A percentile compares a stretch with the other conserved stretches of the same genome.
Conservation (phyloP, 164 flowering plant species). For the Vitis labrusca region DNA sequence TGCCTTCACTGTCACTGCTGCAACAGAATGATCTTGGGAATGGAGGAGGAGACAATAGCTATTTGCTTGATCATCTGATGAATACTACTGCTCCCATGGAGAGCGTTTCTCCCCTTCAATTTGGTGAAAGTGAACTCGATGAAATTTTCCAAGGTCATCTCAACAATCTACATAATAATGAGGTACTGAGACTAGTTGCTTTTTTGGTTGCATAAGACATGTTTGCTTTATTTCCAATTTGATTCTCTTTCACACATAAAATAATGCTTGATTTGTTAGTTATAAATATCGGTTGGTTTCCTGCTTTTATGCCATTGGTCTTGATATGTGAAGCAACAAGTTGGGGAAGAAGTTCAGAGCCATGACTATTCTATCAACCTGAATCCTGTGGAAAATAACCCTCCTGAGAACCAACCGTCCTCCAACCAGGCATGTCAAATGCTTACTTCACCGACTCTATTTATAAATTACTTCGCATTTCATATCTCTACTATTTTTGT, state of each 20-base stretch:
- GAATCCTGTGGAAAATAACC: not conserved
- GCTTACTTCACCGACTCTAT: not conserved
- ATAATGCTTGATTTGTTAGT: not conserved
- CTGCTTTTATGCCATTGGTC: not conserved
- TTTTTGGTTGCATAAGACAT: not conserved
- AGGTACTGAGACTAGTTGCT: not conserved
- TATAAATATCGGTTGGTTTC: too few species aligned
- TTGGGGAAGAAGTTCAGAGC: constrained; percentile 6
- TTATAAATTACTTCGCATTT: not conserved
- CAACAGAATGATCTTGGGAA: not conserved
- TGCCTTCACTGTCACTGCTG: not conserved
- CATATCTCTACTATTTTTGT: not conserved
- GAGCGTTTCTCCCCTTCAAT: not conserved
- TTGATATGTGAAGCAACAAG: constrained; percentile 9
- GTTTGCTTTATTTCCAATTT: not conserved
- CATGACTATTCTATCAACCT: constrained; percentile 1
- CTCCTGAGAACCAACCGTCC: not conserved
- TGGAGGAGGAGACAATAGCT: not conserved
- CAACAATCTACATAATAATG: not conserved
- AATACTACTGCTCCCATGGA: not conserved
- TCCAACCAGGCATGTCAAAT: constrained; percentile 1
- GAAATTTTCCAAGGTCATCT: not conserved
- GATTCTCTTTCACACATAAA: not conserved
- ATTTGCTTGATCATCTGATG: not conserved
- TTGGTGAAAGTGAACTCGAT: not conserved